phyloP scores from a whole-genome alignment of 768 basidiomycete genomes.

The Stropharia rugosoannulata region DNA sequence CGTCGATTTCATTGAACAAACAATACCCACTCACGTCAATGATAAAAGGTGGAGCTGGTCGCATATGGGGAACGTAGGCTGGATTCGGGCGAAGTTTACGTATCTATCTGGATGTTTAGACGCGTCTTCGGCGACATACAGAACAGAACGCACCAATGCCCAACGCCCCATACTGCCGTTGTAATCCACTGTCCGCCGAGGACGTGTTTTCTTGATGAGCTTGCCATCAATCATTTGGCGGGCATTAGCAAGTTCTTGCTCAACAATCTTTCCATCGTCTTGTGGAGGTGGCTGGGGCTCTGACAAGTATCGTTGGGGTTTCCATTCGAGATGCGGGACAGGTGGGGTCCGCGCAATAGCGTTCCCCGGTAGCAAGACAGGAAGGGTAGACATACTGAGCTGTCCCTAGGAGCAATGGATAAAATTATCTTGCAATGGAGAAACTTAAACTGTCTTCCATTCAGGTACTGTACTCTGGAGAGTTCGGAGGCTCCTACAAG shows the following conservation, averaged over 20 bases:
- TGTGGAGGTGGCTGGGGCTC: constrained; percentile 76
- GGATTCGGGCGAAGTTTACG: constrained; percentile 80
- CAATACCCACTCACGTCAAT: constrained; percentile 67
- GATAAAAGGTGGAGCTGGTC: constrained; percentile 86
- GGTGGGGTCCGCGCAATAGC: constrained; percentile 12
- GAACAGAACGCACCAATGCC: constrained; percentile 59
- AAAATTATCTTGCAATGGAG: background rate
- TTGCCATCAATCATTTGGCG: constrained; percentile 77
- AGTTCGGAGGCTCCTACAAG: background rate
- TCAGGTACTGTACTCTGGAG: background rate
- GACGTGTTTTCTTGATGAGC: constrained; percentile 86
- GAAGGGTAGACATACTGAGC: constrained; percentile 12
- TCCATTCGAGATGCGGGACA: constrained; percentile 65
- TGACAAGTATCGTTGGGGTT: constrained; percentile 65
- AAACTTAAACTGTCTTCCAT: background rate
- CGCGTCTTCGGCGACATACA: constrained; percentile 4
- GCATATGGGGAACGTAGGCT: constrained; percentile 69
- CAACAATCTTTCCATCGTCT: constrained; percentile 74
- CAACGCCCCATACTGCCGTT: constrained; percentile 86
- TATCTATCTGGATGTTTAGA: constrained; percentile 39
- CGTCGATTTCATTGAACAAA: constrained; percentile 14
- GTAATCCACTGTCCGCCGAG: constrained; percentile 93
- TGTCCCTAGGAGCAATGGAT: background rate
- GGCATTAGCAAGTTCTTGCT: constrained; percentile 77
- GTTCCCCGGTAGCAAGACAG: constrained; percentile 14